Base-by-base conservation (phyloP, 805 yeast species). In the Candida sphagnicola region DNA sequence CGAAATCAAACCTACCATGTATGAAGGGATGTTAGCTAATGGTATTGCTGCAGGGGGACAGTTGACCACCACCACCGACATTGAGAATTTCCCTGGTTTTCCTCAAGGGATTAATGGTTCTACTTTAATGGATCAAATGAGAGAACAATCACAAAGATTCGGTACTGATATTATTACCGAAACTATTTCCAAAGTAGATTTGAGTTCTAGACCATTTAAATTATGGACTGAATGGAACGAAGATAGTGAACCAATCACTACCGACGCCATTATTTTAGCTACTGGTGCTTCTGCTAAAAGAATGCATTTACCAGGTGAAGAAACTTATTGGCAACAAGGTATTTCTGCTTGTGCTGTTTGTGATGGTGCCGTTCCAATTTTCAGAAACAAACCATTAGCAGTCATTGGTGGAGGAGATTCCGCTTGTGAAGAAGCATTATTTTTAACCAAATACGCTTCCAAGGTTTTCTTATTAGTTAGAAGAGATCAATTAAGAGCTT, bases 41-140 rank as follows among this genome's bases (percentile, higher is more conserved):
- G 99, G 99, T 52, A 77, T 91, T 52, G 99, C 99, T 38, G 96
- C 99, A 18, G 99, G 99, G 55, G 99, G 99, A 45, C 99, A 93
- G 70, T 76, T 93, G 54, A 93, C 99, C 48, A 93, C 99, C 53
- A 93, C 99, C 48, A 93, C 99, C 13, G 99, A 93, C 52, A 85
- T 93, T 53, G 99, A 93, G 68, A 93, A 93, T 75, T 93, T 91
- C 77, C 99, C 99, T 29, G 99, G 99, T 41, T 93, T 93, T 78
- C 98, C 99, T 40, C 77, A 80, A 37, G 99, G 95, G 8, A 75
- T 93, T 55, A 77, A 80, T 38, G 99, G 99, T 45, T 61, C 87
- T 25, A 83, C 75, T 41, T 77, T 93, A 53, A 95, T 95, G 95
- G 97, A 90, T 49, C 76, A 78, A 59, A 93, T 93, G 99, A 83